Conservation (phyloP, 108 stramenopile genomes). For the Nitzschia palea region DNA sequence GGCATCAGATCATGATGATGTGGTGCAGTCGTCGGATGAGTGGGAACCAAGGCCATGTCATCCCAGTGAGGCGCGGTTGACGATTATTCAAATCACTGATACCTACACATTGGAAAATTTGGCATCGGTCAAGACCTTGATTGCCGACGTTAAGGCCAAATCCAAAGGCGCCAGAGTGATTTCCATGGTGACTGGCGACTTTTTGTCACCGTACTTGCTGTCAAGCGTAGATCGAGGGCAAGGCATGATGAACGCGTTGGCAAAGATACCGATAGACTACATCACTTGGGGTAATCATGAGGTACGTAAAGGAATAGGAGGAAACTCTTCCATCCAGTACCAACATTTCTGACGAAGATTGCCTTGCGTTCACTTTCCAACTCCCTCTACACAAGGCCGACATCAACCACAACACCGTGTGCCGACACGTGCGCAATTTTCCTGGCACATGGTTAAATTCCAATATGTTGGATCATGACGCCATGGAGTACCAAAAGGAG, state of each 20-base stretch:
- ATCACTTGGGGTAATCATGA: slow-evolving; percentile 53
- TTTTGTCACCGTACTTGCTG: slow-evolving; percentile 43
- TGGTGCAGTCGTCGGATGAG: slow-evolving; percentile 1
- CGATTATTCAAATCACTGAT: slow-evolving; percentile 52
- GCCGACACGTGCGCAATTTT: slow-evolving; percentile 35
- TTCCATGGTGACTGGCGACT: slow-evolving; percentile 43
- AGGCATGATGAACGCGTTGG: slow-evolving; percentile 55
- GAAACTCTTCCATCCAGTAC: too few species aligned
- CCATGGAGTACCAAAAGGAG: slow-evolving; percentile 39
- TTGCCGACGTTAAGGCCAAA: slow-evolving; percentile 17
- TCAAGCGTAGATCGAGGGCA: slow-evolving; percentile 43
- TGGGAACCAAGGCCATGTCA: slow-evolving; percentile 29
- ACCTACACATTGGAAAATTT: slow-evolving; percentile 53
- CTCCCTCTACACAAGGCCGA: slow-evolving; percentile 37
- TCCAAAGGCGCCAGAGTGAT: slow-evolving; percentile 20
- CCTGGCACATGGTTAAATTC: slow-evolving; percentile 45
- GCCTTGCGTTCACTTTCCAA: neutral
- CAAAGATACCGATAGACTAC: slow-evolving; percentile 34
- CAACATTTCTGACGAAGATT: too few species aligned
- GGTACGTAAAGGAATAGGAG: too few species aligned
- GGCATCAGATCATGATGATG: slow-evolving; percentile 12
- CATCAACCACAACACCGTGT: slow-evolving; percentile 37
- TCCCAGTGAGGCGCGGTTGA: slow-evolving; percentile 32
- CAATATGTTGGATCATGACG: slow-evolving; percentile 54
- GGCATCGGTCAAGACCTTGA: slow-evolving; percentile 42